A percentile compares a stretch with the other conserved stretches of the same genome.
Conservation (phyloP, 2,329 filamentous ascomycete species). For the Xylaria sp. region DNA sequence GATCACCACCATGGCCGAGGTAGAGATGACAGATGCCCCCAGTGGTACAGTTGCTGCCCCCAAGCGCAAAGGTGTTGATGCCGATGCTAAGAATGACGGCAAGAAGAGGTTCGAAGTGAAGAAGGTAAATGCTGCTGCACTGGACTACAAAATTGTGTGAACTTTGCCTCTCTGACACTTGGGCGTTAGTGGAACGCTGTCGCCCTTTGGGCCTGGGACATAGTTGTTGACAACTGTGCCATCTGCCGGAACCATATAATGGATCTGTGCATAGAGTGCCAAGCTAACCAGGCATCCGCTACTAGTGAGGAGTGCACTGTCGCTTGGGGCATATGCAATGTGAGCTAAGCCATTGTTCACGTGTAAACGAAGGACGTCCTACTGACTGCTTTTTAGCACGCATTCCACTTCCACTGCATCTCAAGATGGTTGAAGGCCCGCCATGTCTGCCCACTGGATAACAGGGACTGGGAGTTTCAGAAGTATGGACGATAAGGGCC, state of each 20-base stretch:
- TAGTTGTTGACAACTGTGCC: conserved; percentile 98
- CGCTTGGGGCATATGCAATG: conserved; percentile 99
- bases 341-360: conserved; percentile 61
- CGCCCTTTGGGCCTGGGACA: conserved; percentile 98
- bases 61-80: conserved; percentile 61
- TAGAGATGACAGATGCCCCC: conserved; percentile 93
- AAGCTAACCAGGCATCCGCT: conserved; percentile 97
- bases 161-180: conserved; percentile 34
- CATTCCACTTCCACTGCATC: conserved; percentile 99
- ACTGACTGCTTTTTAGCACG: conserved; percentile 74
- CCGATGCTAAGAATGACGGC: conserved; percentile 68
- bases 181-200: conserved; percentile 90
- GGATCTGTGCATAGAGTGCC: conserved; percentile 99
- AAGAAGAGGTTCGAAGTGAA: conserved; percentile 99
- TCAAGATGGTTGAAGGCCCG: conserved; percentile 99
- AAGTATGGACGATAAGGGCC: conserved; percentile 81
- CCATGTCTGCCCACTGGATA: conserved; percentile 96
- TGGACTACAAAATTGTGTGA: neutral
- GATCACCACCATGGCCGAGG: conserved; percentile 79
- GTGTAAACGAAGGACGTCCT: neutral
- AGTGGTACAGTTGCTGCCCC: conserved; percentile 61
- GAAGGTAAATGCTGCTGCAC: conserved; percentile 72
- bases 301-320: conserved; percentile 99
- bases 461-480: conserved; percentile 99
- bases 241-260: conserved; percentile 99